Evolutionary conservation across 2,329 filamentous ascomycete species (phyloP).

Genomic region (Ophiocordyceps robertsii): DNA sequence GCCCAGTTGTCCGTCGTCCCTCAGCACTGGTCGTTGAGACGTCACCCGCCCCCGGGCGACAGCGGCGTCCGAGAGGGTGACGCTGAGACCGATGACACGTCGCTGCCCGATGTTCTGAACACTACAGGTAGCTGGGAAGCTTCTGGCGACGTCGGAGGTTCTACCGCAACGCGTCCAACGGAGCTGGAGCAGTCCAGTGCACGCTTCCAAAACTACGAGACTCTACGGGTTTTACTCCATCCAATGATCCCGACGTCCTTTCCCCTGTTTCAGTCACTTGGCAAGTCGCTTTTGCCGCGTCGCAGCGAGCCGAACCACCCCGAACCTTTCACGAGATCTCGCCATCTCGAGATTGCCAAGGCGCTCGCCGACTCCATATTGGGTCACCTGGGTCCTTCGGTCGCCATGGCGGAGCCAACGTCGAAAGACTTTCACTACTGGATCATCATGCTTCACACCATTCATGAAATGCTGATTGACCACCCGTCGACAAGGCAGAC

Average conservation of each 20-base stretch:
- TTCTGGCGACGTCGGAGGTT: conserved; percentile 9
- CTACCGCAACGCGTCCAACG: conserved; percentile 17
- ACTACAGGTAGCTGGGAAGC: conserved; percentile 13
- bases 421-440: conserved; percentile 64
- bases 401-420: conserved; percentile 30
- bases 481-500: conserved; percentile 32
- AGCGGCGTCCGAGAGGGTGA: conserved; percentile 8
- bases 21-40: conserved; percentile 42
- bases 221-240: conserved; percentile 62
- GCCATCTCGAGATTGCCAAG: conserved; percentile 42
- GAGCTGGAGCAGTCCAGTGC: conserved; percentile 28
- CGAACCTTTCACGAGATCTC: conserved; percentile 44
- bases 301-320: conserved; percentile 37
- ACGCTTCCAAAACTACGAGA: conserved; percentile 61
- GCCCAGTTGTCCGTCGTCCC: conserved; percentile 62
- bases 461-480: conserved; percentile 71
- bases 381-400: conserved; percentile 43
- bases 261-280: conserved; percentile 73
- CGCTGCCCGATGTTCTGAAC: conserved; percentile 18
- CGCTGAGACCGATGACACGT: conserved; percentile 14
- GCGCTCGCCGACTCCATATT: conserved; percentile 61
- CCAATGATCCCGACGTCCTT: conserved; percentile 70
- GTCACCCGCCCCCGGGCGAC: conserved; percentile 13
- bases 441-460: conserved; percentile 64
- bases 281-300: conserved; percentile 66